A percentile compares a stretch with the other conserved stretches of the same genome.
Evolutionary conservation across 768 basidiomycete species (phyloP).

Genomic region (Serpula lacrymans): DNA sequence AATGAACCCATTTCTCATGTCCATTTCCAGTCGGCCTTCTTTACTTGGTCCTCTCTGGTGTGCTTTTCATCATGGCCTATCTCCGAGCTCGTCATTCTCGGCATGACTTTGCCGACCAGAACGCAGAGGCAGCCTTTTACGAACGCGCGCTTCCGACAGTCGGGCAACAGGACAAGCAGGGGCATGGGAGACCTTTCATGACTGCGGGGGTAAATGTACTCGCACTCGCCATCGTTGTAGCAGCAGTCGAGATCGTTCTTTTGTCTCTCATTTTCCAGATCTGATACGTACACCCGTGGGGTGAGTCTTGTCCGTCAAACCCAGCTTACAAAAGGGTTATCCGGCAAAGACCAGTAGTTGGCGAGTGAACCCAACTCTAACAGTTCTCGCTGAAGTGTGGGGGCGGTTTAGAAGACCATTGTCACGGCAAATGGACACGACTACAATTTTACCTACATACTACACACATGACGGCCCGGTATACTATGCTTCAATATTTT

Average conservation of each 20-base stretch:
- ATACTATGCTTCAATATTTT: too few relatives aligned
- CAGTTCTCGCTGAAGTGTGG: too few relatives aligned
- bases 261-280: conserved; percentile 57
- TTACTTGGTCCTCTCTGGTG: conserved; percentile 57
- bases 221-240: conserved; percentile 56
- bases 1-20: background rate
- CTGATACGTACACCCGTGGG: too few relatives aligned
- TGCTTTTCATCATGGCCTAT: conserved; percentile 58
- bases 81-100: conserved; percentile 61
- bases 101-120: conserved; percentile 74
- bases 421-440: too few relatives aligned
- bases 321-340: too few relatives aligned
- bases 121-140: conserved; percentile 31
- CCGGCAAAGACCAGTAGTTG: too few relatives aligned
- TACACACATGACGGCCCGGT: too few relatives aligned
- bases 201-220: conserved; percentile 79
- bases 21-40: conserved; percentile 48
- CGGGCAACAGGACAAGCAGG: conserved; percentile 57
- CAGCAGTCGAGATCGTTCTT: conserved; percentile 60
- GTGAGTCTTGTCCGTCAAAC: too few relatives aligned
- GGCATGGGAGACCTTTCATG: conserved; percentile 74
- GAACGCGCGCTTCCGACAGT: conserved; percentile 46
- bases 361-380: too few relatives aligned
- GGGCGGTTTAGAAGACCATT: too few relatives aligned
- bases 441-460: too few relatives aligned